Evolutionary conservation across 352 stramenopile genomes (phyloP).

Genomic region (Globisporangium parvum): DNA sequence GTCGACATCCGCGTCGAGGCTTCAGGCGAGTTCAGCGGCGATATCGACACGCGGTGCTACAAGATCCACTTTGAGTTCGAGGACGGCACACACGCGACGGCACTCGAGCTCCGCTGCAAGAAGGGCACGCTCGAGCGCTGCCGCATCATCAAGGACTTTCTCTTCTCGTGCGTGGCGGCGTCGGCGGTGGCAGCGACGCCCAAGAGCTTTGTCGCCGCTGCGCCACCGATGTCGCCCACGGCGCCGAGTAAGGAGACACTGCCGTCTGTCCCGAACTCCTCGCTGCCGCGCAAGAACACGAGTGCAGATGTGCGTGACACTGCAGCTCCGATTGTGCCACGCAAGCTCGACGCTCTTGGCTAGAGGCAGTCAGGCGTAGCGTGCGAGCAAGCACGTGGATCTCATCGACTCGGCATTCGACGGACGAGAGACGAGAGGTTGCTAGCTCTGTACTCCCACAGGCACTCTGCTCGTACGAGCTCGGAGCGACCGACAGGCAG

Average conservation of each 20-base stretch:
- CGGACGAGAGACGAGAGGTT: neutral
- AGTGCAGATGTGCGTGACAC: neutral
- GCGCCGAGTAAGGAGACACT: conserved; percentile 8
- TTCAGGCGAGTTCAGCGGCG: conserved; percentile 53
- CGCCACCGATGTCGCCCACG: too few relatives aligned
- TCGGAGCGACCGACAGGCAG: too few relatives aligned
- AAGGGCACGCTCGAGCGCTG: conserved; percentile 46
- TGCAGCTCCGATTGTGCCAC: neutral
- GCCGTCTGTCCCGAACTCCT: conserved; percentile 15
- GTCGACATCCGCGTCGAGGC: conserved; percentile 58
- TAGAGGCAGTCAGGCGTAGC: neutral
- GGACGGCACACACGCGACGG: conserved; percentile 42
- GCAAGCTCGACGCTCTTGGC: conserved; percentile 6
- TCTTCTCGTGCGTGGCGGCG: conserved; percentile 15
- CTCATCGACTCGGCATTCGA: neutral
- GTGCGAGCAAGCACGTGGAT: too few relatives aligned
- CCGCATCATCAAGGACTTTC: conserved; percentile 50
- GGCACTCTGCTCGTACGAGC: too few relatives aligned
- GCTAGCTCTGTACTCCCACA: too few relatives aligned
- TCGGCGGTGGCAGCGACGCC: neutral
- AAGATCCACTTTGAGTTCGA: conserved; percentile 74
- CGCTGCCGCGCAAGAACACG: conserved; percentile 16
- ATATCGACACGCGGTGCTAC: conserved; percentile 63
- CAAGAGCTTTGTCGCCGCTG: neutral
- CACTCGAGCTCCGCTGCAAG: conserved; percentile 56